Percentiles rank a stretch among this genome's conserved stretches.
phyloP scores from a whole-genome alignment of 495 filamentous ascomycete genomes.

The Trichoderma reesei region DNA sequence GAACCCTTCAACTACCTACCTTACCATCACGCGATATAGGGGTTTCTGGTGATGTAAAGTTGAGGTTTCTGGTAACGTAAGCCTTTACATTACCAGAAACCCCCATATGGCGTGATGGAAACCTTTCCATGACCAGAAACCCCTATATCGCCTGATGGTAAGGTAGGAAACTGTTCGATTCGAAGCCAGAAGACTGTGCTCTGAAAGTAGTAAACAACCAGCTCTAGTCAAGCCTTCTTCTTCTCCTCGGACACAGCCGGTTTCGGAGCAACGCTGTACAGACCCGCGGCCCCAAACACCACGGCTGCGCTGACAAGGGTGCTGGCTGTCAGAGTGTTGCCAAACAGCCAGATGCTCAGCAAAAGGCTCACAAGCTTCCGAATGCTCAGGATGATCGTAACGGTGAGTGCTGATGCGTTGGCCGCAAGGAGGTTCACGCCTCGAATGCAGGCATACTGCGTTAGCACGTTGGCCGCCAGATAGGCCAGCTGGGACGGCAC shows the following conservation, averaged over 20 bases:
- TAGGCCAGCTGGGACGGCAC: conserved; percentile 65
- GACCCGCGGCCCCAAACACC: conserved; percentile 77
- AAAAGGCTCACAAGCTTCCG: conserved; percentile 87
- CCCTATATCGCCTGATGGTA: no score
- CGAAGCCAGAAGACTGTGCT: background rate
- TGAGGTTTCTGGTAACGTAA: no score
- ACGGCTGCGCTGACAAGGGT: conserved; percentile 72
- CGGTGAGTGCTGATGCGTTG: conserved; percentile 78
- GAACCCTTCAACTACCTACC: no score
- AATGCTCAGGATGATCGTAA: conserved; percentile 92
- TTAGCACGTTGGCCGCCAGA: conserved; percentile 71
- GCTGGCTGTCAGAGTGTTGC: conserved; percentile 62
- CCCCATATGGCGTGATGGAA: no score
- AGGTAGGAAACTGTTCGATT: no score
- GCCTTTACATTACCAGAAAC: no score
- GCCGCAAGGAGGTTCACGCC: conserved; percentile 87
- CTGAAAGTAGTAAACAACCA: background rate
- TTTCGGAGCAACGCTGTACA: conserved; percentile 70
- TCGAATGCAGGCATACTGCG: conserved; percentile 88
- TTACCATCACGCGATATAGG: no score
- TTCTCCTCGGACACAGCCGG: conserved; percentile 16
- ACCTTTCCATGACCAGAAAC: no score
- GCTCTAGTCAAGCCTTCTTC: background rate
- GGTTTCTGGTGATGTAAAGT: no score
- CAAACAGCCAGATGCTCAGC: conserved; percentile 87